A percentile compares a stretch with the other conserved stretches of the same genome.
These are phyloP conservation scores for Cokeromyces recurvatus DNA, from an alignment of 371 early-diverging fungal genomes.

Conservation along the genomic window DNA sequence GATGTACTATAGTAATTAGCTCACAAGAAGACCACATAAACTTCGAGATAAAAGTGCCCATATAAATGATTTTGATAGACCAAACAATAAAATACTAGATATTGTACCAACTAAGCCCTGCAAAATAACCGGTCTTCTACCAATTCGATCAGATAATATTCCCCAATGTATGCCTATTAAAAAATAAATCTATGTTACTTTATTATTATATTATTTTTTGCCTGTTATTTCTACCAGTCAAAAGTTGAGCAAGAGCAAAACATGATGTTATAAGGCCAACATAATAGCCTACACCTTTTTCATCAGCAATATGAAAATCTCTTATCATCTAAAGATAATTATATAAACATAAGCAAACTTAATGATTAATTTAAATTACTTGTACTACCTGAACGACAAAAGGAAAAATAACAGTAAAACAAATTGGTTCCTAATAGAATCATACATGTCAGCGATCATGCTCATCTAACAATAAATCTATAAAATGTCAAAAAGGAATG, in stretches of 20 bases:
- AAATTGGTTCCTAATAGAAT: conserved; percentile 48
- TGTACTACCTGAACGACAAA: conserved; percentile 42
- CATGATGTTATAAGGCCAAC: conserved; percentile 59
- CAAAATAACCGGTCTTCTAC: conserved; percentile 74
- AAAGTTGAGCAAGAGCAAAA: conserved; percentile 61
- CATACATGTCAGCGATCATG: neutral
- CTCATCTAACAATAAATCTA: neutral
- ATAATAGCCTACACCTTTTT: conserved; percentile 57
- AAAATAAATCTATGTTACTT: neutral
- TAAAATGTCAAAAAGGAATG: neutral
- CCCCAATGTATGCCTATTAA: conserved; percentile 56
- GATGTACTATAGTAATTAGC: too few species aligned
- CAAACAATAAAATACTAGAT: conserved; percentile 67
- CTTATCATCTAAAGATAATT: conserved; percentile 66
- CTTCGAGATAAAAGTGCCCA: conserved; percentile 67
- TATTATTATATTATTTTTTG: conserved; percentile 1
- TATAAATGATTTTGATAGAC: conserved; percentile 58
- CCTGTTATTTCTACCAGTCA: conserved; percentile 55
- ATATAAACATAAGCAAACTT: neutral
- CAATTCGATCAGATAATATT: conserved; percentile 61
- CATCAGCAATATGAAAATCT: conserved; percentile 52
- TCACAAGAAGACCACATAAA: conserved; percentile 65
- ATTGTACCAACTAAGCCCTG: conserved; percentile 75
- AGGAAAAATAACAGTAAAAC: conserved; percentile 57
- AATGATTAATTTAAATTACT: conserved; percentile 3